Evolutionary conservation across 2,329 filamentous ascomycete species (phyloP).

Genomic region (Apiospora marii): DNA sequence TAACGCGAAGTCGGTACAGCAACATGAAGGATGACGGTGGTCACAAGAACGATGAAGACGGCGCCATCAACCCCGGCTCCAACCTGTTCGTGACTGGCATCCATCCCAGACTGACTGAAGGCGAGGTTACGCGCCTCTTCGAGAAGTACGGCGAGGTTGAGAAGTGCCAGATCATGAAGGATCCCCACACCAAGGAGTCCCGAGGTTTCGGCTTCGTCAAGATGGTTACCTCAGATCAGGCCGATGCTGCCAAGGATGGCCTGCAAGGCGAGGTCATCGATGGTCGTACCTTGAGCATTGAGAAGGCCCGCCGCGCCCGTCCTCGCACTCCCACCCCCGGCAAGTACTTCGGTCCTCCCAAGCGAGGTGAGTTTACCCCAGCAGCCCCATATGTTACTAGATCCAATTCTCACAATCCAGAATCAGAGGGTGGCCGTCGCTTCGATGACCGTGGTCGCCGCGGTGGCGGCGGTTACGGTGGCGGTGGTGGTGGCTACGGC

Average conservation of each 20-base stretch:
- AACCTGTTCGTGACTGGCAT: constrained; percentile 99
- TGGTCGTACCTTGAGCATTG: constrained; percentile 94
- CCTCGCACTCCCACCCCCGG: constrained; percentile 96
- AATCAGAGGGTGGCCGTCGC: constrained; percentile 55
- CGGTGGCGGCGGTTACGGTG: constrained; percentile 62
- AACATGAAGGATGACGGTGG: constrained; percentile 62
- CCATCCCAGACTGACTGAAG: constrained; percentile 87
- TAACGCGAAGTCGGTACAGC: constrained; percentile 40
- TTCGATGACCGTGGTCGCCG: constrained; percentile 50
- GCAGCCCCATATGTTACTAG: not conserved
- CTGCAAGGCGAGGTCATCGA: constrained; percentile 95
- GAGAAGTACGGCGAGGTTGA: constrained; percentile 99
- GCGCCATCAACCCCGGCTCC: constrained; percentile 89
- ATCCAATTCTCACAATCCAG: constrained; percentile 40
- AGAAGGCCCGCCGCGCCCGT: constrained; percentile 95
- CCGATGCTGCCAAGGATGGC: constrained; percentile 95
- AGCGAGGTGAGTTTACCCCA: constrained; percentile 76
- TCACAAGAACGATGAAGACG: constrained; percentile 71
- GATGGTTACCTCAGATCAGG: constrained; percentile 94
- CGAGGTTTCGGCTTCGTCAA: constrained; percentile 99
- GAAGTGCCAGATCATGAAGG: constrained; percentile 99
- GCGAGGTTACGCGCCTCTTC: constrained; percentile 92
- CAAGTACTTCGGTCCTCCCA: constrained; percentile 98
- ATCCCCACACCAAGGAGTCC: constrained; percentile 97
- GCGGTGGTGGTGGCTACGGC: constrained; percentile 67